phyloP scores from a whole-genome alignment of 2,329 filamentous ascomycete genomes.

The Penicillium olsonii region DNA sequence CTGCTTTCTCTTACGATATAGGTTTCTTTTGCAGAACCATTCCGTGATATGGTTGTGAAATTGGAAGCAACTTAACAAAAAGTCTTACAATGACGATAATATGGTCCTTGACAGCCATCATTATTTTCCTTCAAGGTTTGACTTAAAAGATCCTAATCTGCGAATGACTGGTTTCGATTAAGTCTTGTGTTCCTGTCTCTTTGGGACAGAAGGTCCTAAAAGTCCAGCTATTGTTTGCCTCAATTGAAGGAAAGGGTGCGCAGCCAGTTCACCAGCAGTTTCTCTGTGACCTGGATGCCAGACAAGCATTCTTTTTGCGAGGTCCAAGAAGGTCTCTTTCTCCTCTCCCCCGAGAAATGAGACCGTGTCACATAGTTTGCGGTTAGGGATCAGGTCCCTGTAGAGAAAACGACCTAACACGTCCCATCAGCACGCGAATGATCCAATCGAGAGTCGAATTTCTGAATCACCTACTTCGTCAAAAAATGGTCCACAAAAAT shows the following conservation, averaged over 20 bases:
- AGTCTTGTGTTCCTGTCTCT: no score
- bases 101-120: no score
- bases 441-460: conserved; percentile 14
- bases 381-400: conserved; percentile 34
- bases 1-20: no score
- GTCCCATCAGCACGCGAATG: conserved; percentile 23
- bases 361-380: conserved; percentile 31
- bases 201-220: no score
- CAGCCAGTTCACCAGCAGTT: conserved; percentile 30
- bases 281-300: conserved; percentile 33
- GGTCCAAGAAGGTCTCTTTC: conserved; percentile 33
- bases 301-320: conserved; percentile 33
- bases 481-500: conserved; percentile 42
- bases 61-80: no score
- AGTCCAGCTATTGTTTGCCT: no score
- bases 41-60: no score
- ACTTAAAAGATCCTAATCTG: no score
- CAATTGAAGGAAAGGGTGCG: conserved; percentile 24
- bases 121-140: no score
- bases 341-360: conserved; percentile 32
- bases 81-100: no score
- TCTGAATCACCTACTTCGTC: conserved; percentile 29
- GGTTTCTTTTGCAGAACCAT: no score
- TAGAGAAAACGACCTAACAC: conserved; percentile 35
- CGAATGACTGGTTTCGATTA: no score